Evolutionary conservation across 441 rosid species (phyloP), one percentile per base, ranked within the genome.

Genomic region (Croton setiger): DNA sequence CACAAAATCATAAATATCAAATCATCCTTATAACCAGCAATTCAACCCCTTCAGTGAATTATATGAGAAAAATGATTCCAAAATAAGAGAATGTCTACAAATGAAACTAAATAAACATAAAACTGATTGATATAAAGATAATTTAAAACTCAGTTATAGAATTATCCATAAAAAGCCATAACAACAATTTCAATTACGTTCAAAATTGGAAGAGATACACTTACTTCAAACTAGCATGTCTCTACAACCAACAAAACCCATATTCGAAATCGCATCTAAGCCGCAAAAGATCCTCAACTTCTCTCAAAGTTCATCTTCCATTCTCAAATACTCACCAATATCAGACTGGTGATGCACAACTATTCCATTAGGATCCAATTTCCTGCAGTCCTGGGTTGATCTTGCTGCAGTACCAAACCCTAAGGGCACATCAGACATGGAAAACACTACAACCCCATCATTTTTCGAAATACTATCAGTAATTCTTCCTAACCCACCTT

Each of bases 401-500:
- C 82, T 89, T 0, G 96, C 91, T 0, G 97, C 95, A 57, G 88
- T 70, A 0, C 97, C 96, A 79, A 94, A 89, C 75, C 97, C 98
- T 64, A 94, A 74, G 7, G 97, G 92, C 77, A 91, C 84, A 74
- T 91, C 98, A 31, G 89, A 78, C 97, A 94, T 89, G 0, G 98
- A 94, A 69, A 87, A 91, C 55, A 94, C 93, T 1, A 94, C 96
- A 49, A 89, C 97, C 5, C 98, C 97, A 74, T 94, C 97, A 51
- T 90, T 81, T 18, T 86, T 82, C 0, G 66, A 69, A 21, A 91
- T 89, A 64, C 86, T 83, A 56, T 91, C 97, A 15, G 98, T 94
- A 70, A 91, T 89, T 84, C 93, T 89, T 53, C 96, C 96, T 35
- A 89, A 61, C 1, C 97, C 98, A n/a, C 97, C 97, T 82, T 91